Conservation (phyloP, 129 eudicot species). For the Chrysanthemum seticuspe region DNA sequence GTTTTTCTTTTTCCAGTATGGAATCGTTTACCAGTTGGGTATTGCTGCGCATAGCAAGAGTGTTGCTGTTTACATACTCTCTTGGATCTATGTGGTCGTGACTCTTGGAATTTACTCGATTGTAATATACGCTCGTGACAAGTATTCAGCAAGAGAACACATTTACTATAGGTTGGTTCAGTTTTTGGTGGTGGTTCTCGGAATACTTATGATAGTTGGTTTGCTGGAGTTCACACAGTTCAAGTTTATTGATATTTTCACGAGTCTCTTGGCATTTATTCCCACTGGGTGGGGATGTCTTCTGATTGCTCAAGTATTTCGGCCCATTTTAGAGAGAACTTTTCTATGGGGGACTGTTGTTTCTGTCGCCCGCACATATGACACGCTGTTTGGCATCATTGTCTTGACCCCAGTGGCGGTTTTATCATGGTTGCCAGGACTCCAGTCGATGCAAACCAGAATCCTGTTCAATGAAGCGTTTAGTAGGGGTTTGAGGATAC, state of each 20-base stretch:
- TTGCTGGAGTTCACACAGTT: conserved; percentile 63
- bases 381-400: conserved; percentile 77
- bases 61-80: conserved; percentile 70
- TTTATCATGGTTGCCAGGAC: conserved; percentile 90
- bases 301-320: conserved; percentile 75
- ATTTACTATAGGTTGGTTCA: conserved; percentile 89
- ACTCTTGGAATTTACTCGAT: conserved; percentile 51
- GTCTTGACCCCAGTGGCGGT: conserved; percentile 78
- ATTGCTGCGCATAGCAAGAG: conserved; percentile 77
- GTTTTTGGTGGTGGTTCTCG: conserved; percentile 64
- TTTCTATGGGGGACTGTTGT: conserved; percentile 64
- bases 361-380: conserved; percentile 81
- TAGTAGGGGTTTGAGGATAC: conserved; percentile 81
- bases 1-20: conserved; percentile 93
- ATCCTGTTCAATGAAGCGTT: conserved; percentile 90
- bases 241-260: conserved; percentile 64
- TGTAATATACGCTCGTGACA: conserved; percentile 69
- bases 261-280: conserved; percentile 75
- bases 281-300: conserved; percentile 98
- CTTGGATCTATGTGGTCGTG: conserved; percentile 77
- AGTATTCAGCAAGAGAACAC: conserved; percentile 72
- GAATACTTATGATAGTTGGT: conserved; percentile 50
- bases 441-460: conserved; percentile 98
- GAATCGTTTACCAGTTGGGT: conserved; percentile 83
- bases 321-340: conserved; percentile 61